Evolutionary conservation across 306 rosid species (phyloP).

Genomic region (Casuarina cunninghamiana): DNA sequence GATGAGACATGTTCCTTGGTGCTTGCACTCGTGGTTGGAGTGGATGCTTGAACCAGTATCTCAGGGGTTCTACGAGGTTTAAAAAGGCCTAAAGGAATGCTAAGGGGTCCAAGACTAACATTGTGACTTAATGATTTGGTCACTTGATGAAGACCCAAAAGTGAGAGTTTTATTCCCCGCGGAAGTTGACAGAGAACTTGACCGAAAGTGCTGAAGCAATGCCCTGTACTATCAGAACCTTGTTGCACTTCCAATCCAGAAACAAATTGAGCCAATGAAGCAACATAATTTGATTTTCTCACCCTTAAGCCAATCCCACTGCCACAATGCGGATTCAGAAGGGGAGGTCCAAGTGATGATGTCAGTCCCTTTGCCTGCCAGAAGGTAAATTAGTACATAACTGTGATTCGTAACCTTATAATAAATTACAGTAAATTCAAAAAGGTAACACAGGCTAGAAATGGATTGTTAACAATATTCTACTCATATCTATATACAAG

Average conservation of each 20-base stretch:
- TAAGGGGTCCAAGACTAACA: slow-evolving; percentile 46
- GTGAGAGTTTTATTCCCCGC: slow-evolving; percentile 63
- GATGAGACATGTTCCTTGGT: slow-evolving; percentile 26
- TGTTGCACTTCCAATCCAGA: slow-evolving; percentile 43
- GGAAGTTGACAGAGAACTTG: slow-evolving; percentile 68
- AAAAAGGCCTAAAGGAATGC: slow-evolving; percentile 45
- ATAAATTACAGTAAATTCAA: slow-evolving; percentile 6
- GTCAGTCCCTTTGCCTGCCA: slow-evolving; percentile 74
- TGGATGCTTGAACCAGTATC: slow-evolving; percentile 35
- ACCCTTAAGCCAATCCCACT: slow-evolving; percentile 70
- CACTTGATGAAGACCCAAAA: slow-evolving; percentile 62
- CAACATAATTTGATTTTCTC: slow-evolving; percentile 67
- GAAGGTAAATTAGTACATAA: slow-evolving; percentile 4
- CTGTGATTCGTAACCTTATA: background rate
- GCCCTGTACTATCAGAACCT: slow-evolving; percentile 38
- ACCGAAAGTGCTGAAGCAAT: slow-evolving; percentile 64
- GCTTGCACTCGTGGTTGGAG: slow-evolving; percentile 21
- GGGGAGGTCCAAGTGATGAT: slow-evolving; percentile 76
- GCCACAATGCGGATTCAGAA: slow-evolving; percentile 64
- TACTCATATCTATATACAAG: background rate
- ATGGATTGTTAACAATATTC: background rate
- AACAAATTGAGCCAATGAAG: slow-evolving; percentile 79
- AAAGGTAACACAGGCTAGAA: background rate
- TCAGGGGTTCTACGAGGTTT: slow-evolving; percentile 34
- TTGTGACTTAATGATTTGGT: slow-evolving; percentile 39